Percentiles rank a stretch among this genome's conserved stretches.
These are phyloP conservation scores for Adansonia digitata DNA, from an alignment of 345 rosid genomes.

Conservation along the genomic window DNA sequence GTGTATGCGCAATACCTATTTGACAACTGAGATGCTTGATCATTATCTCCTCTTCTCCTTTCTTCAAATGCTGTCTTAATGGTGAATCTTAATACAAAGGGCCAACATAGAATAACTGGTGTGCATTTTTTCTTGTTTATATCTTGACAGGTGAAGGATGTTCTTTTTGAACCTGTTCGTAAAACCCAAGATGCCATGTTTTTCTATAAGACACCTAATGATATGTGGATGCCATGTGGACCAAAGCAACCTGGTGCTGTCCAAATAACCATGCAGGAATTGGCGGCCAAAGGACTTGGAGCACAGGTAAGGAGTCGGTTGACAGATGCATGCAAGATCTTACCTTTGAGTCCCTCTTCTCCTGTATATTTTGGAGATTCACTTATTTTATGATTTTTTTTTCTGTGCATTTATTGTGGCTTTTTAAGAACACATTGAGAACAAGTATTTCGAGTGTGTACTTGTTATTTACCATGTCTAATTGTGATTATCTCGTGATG, in stretches of 20 bases:
- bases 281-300: conserved; percentile 60
- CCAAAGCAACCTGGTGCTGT: conserved; percentile 64
- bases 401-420: neutral
- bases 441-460: neutral
- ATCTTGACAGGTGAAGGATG: conserved; percentile 63
- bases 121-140: neutral
- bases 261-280: conserved; percentile 64
- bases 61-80: neutral
- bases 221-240: conserved; percentile 71
- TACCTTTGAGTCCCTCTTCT: neutral
- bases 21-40: neutral
- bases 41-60: neutral
- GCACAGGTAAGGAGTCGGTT: conserved; percentile 38
- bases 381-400: neutral
- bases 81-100: neutral
- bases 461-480: neutral
- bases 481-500: neutral
- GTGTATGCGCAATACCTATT: conserved; percentile 36
- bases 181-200: conserved; percentile 84
- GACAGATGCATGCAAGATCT: neutral
- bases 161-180: conserved; percentile 79
- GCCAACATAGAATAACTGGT: neutral
- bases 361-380: neutral
- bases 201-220: conserved; percentile 46
- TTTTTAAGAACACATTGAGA: neutral